phyloP scores from a whole-genome alignment of 169 alveolate genomes.

The Eimeria necatrix region DNA sequence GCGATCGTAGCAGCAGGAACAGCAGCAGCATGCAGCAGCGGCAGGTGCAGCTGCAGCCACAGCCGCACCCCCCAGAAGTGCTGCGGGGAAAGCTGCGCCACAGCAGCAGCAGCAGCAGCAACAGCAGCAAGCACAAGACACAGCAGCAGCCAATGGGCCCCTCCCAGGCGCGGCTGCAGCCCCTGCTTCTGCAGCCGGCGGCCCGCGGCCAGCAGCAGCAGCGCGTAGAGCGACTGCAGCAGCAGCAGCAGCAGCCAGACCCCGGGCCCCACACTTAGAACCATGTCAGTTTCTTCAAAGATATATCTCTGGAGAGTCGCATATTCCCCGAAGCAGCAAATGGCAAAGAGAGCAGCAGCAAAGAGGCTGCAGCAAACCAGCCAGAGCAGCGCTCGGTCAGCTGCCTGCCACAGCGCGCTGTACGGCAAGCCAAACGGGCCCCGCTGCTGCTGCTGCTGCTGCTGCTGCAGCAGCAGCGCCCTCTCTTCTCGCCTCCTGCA shows the following conservation, averaged over 20 bases:
- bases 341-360: slow-evolving; percentile 7
- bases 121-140: not conserved
- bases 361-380: slow-evolving; percentile 24
- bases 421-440: not conserved
- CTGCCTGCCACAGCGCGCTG: slow-evolving; percentile 3
- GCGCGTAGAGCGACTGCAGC: not conserved
- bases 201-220: not conserved
- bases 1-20: slow-evolving; percentile 23
- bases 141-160: not conserved
- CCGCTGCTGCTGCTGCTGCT: slow-evolving; percentile 33
- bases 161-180: not conserved
- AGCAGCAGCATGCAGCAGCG: not conserved
- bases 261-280: not conserved
- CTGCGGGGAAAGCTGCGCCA: not conserved
- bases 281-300: not conserved
- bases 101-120: slow-evolving; percentile 35
- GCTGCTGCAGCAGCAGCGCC: slow-evolving; percentile 32
- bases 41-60: slow-evolving; percentile 57
- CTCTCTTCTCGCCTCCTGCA: not conserved
- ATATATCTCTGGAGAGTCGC: not conserved
- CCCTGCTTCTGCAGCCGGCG: not conserved
- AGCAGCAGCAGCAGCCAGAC: slow-evolving; percentile 11
- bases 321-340: slow-evolving; percentile 25
- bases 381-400: not conserved
- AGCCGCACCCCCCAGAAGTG: not conserved